These are phyloP conservation scores for Tricholoma saponaceum DNA, from an alignment of 768 basidiomycete genomes.

Conservation along the genomic window DNA sequence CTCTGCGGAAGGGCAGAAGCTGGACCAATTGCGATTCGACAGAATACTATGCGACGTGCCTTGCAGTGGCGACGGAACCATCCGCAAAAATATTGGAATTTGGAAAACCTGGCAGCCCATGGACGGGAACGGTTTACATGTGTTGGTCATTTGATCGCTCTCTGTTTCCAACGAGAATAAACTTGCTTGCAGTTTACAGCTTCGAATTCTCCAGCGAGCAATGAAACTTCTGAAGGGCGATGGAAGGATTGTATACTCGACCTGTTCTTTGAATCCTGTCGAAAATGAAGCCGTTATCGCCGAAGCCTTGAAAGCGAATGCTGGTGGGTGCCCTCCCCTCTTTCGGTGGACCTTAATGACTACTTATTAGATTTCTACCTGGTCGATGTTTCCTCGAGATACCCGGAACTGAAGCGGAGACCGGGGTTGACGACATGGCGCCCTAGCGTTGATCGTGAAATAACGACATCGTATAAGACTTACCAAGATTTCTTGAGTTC, in stretches of 20 bases:
- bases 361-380: constrained; percentile 60
- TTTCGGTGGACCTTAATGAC: neutral
- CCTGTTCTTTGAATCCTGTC: constrained; percentile 93
- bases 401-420: constrained; percentile 69
- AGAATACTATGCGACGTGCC: constrained; percentile 96
- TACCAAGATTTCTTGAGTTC: constrained; percentile 58
- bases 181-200: constrained; percentile 61
- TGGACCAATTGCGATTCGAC: constrained; percentile 73
- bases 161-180: constrained; percentile 6
- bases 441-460: constrained; percentile 57
- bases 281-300: constrained; percentile 97
- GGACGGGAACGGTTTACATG: constrained; percentile 89
- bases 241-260: constrained; percentile 97
- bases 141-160: constrained; percentile 38
- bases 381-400: constrained; percentile 67
- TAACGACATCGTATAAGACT: constrained; percentile 48
- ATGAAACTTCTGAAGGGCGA: constrained; percentile 82
- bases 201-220: constrained; percentile 87
- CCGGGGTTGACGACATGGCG: constrained; percentile 79
- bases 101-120: constrained; percentile 90
- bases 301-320: constrained; percentile 67
- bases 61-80: constrained; percentile 94
- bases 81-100: constrained; percentile 91
- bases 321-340: neutral
- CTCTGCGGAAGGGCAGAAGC: constrained; percentile 26